phyloP scores from a whole-genome alignment of 2,329 filamentous ascomycete genomes.

The Ascochyta lentis region DNA sequence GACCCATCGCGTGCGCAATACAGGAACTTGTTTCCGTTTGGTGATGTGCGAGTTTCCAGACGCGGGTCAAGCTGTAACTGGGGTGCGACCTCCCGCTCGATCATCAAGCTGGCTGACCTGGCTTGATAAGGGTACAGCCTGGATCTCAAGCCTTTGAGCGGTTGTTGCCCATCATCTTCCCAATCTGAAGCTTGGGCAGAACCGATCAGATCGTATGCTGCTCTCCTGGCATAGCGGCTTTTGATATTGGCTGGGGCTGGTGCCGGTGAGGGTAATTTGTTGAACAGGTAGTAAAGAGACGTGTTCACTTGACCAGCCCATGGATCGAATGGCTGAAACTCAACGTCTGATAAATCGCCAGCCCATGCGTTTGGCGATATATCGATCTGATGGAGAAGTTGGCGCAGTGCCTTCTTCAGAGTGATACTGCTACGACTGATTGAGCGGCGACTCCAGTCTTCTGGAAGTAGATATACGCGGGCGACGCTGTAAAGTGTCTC shows the following conservation, averaged over 20 bases:
- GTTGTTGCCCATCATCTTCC: constrained; percentile 39
- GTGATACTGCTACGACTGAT: constrained; percentile 58
- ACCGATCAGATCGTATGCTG: constrained; percentile 63
- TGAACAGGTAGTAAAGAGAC: constrained; percentile 75
- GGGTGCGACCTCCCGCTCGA: constrained; percentile 77
- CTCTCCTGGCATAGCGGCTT: constrained; percentile 60
- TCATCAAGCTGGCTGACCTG: constrained; percentile 80
- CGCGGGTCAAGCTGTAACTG: constrained; percentile 75
- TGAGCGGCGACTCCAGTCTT: constrained; percentile 64
- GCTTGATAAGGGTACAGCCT: constrained; percentile 79
- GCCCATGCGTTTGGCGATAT: constrained; percentile 64
- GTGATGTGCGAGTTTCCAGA: constrained; percentile 66
- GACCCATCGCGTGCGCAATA: constrained; percentile 70
- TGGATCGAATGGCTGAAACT: constrained; percentile 43
- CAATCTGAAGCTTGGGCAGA: constrained; percentile 34
- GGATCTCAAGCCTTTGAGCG: constrained; percentile 66
- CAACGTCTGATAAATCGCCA: constrained; percentile 47
- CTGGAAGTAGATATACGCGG: constrained; percentile 69
- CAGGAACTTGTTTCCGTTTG: constrained; percentile 70
- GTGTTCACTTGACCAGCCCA: constrained; percentile 53
- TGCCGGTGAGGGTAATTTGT: constrained; percentile 71
- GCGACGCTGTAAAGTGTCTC: constrained; percentile 36
- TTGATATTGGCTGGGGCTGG: constrained; percentile 60
- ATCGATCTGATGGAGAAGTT: constrained; percentile 63
- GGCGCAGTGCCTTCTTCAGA: constrained; percentile 56